Evolutionary conservation across 768 basidiomycete species (phyloP).

Genomic region (Phaffia australis): DNA sequence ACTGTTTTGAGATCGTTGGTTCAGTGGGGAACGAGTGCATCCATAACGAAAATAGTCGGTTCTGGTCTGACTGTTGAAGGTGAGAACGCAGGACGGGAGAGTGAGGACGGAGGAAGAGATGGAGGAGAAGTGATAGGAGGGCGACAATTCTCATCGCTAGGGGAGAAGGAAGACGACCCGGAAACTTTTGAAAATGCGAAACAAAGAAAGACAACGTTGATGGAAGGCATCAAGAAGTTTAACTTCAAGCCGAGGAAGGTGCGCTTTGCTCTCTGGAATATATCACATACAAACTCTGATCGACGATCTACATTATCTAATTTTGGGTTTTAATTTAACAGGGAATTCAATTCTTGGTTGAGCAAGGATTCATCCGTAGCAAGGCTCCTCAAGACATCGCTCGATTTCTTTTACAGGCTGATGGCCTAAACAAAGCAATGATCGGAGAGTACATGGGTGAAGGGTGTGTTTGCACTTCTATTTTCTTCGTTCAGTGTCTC

Average conservation of each 20-base stretch:
- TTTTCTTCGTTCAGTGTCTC: neutral
- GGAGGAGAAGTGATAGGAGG: conserved; percentile 8
- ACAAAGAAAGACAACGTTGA: conserved; percentile 83
- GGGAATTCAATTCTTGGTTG: conserved; percentile 81
- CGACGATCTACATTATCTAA: neutral
- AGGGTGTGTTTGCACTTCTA: conserved; percentile 50
- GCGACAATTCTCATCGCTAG: neutral
- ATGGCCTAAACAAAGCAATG: conserved; percentile 87
- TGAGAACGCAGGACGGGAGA: conserved; percentile 7
- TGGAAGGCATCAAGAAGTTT: conserved; percentile 95
- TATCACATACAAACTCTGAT: neutral
- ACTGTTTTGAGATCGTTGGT: conserved; percentile 80
- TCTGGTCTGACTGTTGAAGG: neutral
- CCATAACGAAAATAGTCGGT: conserved; percentile 6
- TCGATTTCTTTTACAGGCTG: conserved; percentile 68
- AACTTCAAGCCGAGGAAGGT: conserved; percentile 98
- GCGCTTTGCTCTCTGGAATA: conserved; percentile 32
- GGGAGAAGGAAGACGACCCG: conserved; percentile 60
- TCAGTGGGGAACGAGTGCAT: conserved; percentile 52
- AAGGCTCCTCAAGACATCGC: conserved; percentile 68
- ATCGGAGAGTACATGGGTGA: conserved; percentile 98
- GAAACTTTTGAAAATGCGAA: conserved; percentile 87
- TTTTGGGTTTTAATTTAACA: conserved; percentile 34
- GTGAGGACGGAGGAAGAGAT: conserved; percentile 14
- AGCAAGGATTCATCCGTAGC: conserved; percentile 73